A percentile compares a stretch with the other conserved stretches of the same genome.
Conservation (phyloP, 1,139 yeast species). For the Saccharomyces uvarum region DNA sequence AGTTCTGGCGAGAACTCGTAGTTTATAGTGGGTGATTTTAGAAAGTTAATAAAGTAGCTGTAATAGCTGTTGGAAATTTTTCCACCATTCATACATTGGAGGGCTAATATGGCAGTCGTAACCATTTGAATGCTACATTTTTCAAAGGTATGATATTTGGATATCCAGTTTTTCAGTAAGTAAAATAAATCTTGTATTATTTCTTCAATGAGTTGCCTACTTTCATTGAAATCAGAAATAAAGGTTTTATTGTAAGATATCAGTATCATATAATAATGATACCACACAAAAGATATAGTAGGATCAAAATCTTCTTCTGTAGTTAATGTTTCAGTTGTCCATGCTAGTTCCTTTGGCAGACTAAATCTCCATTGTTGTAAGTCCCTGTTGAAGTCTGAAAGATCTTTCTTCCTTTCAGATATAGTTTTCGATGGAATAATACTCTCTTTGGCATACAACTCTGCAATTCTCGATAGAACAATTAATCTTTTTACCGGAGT, state of each 20-base stretch:
- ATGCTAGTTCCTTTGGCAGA: constrained; percentile 40
- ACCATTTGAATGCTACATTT: constrained; percentile 25
- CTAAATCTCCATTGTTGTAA: constrained; percentile 41
- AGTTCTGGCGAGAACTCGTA: constrained; percentile 26
- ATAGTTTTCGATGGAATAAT: constrained; percentile 21
- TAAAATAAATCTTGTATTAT: constrained; percentile 30
- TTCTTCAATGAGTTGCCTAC: constrained; percentile 22
- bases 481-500: constrained; percentile 44
- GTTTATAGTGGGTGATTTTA: constrained; percentile 20
- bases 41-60: constrained; percentile 16
- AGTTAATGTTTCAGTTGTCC: constrained; percentile 39
- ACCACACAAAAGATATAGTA: constrained; percentile 44
- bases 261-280: constrained; percentile 47
- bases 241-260: constrained; percentile 54
- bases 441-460: constrained; percentile 36
- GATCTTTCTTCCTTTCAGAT: constrained; percentile 19
- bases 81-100: constrained; percentile 24
- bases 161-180: constrained; percentile 29
- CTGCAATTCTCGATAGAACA: constrained; percentile 47
- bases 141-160: constrained; percentile 29
- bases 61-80: constrained; percentile 16
- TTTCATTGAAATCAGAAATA: constrained; percentile 27
- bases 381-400: constrained; percentile 40
- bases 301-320: constrained; percentile 41
- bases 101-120: constrained; percentile 23